Conservation (phyloP, 179 eudicot species). For the Nepenthes alata region DNA sequence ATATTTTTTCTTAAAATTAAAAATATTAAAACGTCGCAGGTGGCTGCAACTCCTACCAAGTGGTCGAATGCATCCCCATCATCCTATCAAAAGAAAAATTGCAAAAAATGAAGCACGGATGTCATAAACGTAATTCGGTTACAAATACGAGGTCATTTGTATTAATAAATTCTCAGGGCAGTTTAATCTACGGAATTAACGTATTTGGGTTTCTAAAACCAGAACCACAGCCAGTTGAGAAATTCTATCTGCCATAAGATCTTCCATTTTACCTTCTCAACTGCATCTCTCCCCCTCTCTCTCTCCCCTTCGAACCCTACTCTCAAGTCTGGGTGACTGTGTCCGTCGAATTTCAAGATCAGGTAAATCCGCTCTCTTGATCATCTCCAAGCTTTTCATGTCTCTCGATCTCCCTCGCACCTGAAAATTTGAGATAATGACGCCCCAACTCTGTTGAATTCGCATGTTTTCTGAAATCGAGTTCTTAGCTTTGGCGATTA, state of each 20-base stretch:
- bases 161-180: no score
- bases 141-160: no score
- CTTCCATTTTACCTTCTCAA: conserved; percentile 16
- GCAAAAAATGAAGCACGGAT: no score
- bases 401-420: conserved; percentile 12
- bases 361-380: conserved; percentile 25
- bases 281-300: conserved; percentile 10
- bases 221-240: not conserved
- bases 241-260: conserved; percentile 13
- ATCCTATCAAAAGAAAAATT: no score
- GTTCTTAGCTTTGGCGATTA: conserved; percentile 15
- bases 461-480: conserved; percentile 17
- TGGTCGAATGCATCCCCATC: no score
- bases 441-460: conserved; percentile 5
- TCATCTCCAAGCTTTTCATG: conserved; percentile 17
- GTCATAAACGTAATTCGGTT: no score
- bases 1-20: no score
- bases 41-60: no score
- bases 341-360: conserved; percentile 17
- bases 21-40: no score
- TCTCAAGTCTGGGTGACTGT: conserved; percentile 14
- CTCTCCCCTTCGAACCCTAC: conserved; percentile 28
- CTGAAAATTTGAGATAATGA: conserved; percentile 7
- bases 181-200: not conserved
- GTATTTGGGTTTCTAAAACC: not conserved